A percentile compares a stretch with the other conserved stretches of the same genome.
Evolutionary conservation across 225 moss, liverwort and hornwort genomes (phyloP).

Genomic region (Bryum argenteum): DNA sequence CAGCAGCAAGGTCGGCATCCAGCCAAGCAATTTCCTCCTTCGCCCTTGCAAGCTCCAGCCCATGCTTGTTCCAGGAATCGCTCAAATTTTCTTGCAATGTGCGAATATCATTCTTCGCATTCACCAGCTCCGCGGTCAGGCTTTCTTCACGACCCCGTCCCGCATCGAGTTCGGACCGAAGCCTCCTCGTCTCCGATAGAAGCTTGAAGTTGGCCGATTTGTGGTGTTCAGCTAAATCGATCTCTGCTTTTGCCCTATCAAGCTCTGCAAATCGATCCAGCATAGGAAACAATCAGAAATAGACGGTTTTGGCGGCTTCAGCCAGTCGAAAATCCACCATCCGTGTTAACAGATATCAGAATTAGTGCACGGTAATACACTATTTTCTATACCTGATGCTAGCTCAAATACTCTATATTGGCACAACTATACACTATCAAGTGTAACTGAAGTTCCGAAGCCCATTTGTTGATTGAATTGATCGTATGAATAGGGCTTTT

Average conservation of each 20-base stretch:
- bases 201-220: conserved; percentile 27
- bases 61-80: conserved; percentile 52
- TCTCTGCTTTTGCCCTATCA: conserved; percentile 45
- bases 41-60: conserved; percentile 43
- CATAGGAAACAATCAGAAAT: neutral
- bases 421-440: neutral
- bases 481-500: neutral
- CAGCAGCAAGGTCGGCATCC: conserved; percentile 44
- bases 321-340: neutral
- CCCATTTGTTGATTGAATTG: neutral
- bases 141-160: conserved; percentile 21
- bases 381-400: neutral
- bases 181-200: conserved; percentile 35
- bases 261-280: conserved; percentile 39
- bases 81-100: conserved; percentile 47
- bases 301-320: neutral
- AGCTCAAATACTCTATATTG: neutral
- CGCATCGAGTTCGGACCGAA: conserved; percentile 46
- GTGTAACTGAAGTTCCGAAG: neutral
- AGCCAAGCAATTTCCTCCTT: conserved; percentile 50
- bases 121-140: conserved; percentile 39
- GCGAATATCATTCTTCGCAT: conserved; percentile 51
- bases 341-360: no score
- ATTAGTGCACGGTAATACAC: neutral
- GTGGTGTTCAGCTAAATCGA: conserved; percentile 23